phyloP scores from a whole-genome alignment of 169 alveolate species.

The Plasmodium cynomolgi region DNA sequence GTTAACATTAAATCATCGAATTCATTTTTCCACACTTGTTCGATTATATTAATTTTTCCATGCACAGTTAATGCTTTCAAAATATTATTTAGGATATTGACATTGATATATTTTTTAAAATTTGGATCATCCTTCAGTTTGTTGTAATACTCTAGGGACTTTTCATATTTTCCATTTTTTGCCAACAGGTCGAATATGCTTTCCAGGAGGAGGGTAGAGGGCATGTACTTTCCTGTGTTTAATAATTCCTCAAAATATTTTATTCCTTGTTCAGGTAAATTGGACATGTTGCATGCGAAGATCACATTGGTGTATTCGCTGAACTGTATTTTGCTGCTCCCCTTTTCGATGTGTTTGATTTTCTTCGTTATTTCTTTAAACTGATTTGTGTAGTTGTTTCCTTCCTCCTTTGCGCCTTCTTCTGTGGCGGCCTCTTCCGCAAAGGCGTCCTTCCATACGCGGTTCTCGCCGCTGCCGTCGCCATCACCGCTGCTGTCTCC shows the following conservation, averaged over 20 bases:
- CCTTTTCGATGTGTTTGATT: constrained; percentile 47
- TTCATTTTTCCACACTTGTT: constrained; percentile 72
- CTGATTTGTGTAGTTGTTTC: constrained; percentile 13
- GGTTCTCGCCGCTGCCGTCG: neutral
- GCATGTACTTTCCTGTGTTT: constrained; percentile 62
- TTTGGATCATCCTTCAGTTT: constrained; percentile 60
- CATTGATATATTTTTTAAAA: constrained; percentile 60
- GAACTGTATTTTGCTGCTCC: constrained; percentile 55
- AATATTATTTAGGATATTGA: constrained; percentile 57
- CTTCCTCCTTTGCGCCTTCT: neutral
- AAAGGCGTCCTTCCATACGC: constrained; percentile 3
- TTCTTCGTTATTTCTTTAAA: constrained; percentile 36
- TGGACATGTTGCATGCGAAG: constrained; percentile 60
- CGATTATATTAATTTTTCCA: constrained; percentile 49
- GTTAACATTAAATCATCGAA: constrained; percentile 47
- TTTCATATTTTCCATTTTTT: constrained; percentile 70
- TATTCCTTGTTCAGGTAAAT: constrained; percentile 63
- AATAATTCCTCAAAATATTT: constrained; percentile 74
- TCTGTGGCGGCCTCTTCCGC: neutral
- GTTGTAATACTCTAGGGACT: constrained; percentile 41
- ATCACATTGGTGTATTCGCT: constrained; percentile 72
- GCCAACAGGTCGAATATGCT: constrained; percentile 63
- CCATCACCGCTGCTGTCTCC: too few species aligned
- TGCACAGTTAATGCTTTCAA: constrained; percentile 47
- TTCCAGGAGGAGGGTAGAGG: constrained; percentile 52